phyloP scores from a whole-genome alignment of 441 rosid species.

The Populus hybrid region DNA sequence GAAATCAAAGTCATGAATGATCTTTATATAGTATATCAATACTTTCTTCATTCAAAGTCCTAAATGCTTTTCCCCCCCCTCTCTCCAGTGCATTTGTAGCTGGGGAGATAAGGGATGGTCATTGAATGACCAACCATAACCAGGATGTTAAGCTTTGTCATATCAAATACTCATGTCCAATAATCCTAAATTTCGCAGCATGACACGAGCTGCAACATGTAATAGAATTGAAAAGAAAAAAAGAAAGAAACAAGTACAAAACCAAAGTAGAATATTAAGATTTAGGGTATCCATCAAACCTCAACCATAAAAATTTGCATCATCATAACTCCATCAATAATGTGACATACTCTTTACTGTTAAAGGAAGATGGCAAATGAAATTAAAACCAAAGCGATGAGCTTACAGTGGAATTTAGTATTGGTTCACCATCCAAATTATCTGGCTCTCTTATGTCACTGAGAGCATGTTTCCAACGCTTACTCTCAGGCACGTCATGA shows the following conservation, averaged over 20 bases:
- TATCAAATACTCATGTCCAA: not conserved
- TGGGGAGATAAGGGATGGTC: not conserved
- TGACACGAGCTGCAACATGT: no score
- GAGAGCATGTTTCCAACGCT: conserved; percentile 41
- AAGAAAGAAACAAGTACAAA: not conserved
- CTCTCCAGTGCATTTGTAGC: not conserved
- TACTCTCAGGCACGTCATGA: conserved; percentile 12
- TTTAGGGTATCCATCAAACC: not conserved
- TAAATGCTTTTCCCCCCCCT: not conserved
- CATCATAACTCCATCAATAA: not conserved
- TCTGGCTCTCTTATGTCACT: conserved; percentile 27
- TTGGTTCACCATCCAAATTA: conserved; percentile 15
- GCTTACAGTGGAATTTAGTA: conserved; percentile 4
- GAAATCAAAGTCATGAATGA: not conserved
- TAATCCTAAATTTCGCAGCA: no score
- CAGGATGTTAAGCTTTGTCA: not conserved
- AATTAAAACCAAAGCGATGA: not conserved
- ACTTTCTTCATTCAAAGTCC: not conserved
- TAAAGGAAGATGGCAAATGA: not conserved
- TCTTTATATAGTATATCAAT: not conserved
- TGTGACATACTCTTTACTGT: not conserved
- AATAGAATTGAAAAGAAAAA: not conserved
- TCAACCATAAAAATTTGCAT: not conserved
- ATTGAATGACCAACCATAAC: not conserved
- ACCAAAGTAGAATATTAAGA: not conserved